Evolutionary conservation across 352 stramenopile species (phyloP).

Genomic region (Elongisporangium anandrum): DNA sequence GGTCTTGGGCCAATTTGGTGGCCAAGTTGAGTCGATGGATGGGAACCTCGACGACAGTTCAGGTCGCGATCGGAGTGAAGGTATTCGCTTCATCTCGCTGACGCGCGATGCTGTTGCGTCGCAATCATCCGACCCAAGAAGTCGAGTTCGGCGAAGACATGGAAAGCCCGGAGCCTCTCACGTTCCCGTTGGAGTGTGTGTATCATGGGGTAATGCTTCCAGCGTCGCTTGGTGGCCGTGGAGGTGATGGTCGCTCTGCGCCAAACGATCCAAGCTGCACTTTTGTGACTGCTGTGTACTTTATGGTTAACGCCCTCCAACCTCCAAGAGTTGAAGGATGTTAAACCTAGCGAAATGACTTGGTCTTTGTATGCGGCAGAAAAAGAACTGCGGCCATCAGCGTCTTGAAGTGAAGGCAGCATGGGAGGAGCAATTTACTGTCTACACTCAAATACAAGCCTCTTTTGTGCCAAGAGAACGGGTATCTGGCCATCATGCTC

Average conservation of each 20-base stretch:
- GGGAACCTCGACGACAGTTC: conserved; percentile 2
- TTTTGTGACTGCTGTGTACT: no score
- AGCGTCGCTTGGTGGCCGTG: not conserved
- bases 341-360: not conserved
- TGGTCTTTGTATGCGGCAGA: not conserved
- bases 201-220: conserved; percentile 6
- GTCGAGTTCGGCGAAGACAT: conserved; percentile 5
- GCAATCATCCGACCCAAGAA: conserved; percentile 2
- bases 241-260: conserved; percentile 4
- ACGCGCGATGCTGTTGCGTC: conserved; percentile 6
- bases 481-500: not conserved
- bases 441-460: not conserved
- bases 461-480: not conserved
- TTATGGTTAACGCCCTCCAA: no score
- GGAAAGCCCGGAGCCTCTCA: not conserved
- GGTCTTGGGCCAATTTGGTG: conserved; percentile 8
- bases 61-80: conserved; percentile 14
- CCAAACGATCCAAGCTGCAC: not conserved
- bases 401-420: not conserved
- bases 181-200: not conserved
- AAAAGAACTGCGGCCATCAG: not conserved
- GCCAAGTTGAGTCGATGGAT: conserved; percentile 16
- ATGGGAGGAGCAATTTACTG: not conserved
- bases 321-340: not conserved
- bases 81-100: conserved; percentile 1